Evolutionary conservation across 805 yeast genomes (phyloP).

Genomic region (Schizosaccharomyces japonicus): DNA sequence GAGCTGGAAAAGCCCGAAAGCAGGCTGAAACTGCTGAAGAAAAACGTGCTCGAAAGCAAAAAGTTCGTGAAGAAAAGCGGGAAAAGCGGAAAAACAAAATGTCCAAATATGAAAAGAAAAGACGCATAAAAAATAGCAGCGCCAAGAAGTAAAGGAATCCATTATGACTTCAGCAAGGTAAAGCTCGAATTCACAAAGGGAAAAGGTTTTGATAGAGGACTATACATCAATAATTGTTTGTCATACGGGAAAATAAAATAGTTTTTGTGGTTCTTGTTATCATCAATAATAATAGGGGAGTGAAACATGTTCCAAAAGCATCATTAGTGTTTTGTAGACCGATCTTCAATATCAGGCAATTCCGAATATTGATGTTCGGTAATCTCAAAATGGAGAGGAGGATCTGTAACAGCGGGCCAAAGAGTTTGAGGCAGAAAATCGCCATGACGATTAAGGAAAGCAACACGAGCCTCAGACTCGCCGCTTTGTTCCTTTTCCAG

Average conservation of each 20-base stretch:
- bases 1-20: no score
- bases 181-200: background rate
- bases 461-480: background rate
- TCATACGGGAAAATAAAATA: background rate
- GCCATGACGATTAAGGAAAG: background rate
- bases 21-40: conserved; percentile 5
- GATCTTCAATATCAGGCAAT: background rate
- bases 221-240: background rate
- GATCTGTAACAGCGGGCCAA: conserved; percentile 3
- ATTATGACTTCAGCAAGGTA: background rate
- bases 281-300: background rate
- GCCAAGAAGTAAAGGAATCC: background rate
- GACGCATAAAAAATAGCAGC: conserved; percentile 8
- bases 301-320: no score
- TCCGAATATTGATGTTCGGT: conserved; percentile 1
- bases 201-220: background rate
- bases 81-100: conserved; percentile 8
- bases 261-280: background rate
- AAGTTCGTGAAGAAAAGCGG: conserved; percentile 4
- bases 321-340: no score
- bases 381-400: background rate
- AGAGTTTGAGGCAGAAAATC: background rate
- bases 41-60: conserved; percentile 6
- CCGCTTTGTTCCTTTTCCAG: background rate
- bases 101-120: conserved; percentile 9